Evolutionary conservation across 495 filamentous ascomycete genomes (phyloP), one percentile per base, ranked within the genome.

Genomic region (Letharia columbiana): DNA sequence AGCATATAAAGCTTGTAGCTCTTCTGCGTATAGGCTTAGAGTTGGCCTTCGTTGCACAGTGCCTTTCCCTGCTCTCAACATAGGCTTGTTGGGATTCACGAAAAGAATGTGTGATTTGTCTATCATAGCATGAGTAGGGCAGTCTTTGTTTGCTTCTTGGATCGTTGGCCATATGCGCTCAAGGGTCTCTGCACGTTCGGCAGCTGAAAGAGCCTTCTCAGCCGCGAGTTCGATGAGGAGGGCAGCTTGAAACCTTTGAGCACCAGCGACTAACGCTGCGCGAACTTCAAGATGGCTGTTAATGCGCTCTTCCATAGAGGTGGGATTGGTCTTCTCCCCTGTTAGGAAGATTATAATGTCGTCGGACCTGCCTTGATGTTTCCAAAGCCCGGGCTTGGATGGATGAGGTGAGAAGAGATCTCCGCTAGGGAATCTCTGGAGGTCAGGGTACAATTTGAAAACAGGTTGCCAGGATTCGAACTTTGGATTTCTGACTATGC

Each of bases 401-500:
- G 74, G 72, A 49, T 74, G 67, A 61, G 72, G 76, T 44, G 74
- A 72, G 69, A 79, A 86, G 39, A 88, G 72, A 69, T 88, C 86
- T 42, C 78, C 77, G 15, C 83, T 87, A 41, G 72, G 71, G 67
- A 79, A 87, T 71, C 87, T 81, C 7, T 79, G 65, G 2, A 71
- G 41, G 9, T 86, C 73, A 5, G 82, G 83, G 62, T 84, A 87
- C 9, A 78, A 73, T 61, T 78, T 76, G 71, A 87, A 87, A 45
- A 82, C 67, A 8, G 77, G 73, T 45, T 84, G 83, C n/a, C 73
- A 69, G 0, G 71, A 68, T 11, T 80, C 77, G 1, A 70, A 68
- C 4, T 80, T 71, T 4, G 72, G 73, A 40, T 77, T 76, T 9
- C 79, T 76, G 18, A 80, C 76, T 33, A 84, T 71, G 23, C 84